Evolutionary conservation across 805 yeast species (phyloP), one percentile per base, ranked within the genome.

Genomic region (Kodamaea neixiangensis): DNA sequence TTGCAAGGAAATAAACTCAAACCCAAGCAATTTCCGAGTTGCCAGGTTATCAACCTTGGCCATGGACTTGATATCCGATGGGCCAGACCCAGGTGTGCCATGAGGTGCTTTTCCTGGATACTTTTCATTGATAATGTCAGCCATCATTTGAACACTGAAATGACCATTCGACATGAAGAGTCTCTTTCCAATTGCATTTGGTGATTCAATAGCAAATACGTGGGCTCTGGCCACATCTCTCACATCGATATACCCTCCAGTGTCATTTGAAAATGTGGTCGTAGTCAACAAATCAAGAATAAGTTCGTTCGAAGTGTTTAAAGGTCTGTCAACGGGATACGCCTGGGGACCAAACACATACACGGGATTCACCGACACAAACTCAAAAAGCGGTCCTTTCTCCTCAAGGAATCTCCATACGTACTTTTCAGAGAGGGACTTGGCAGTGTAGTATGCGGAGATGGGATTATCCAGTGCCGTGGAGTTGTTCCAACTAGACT

Each of bases 391-490:
- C 20, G 15, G 34, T 15, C 44, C 34, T 11, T 51, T 18, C 3
- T 37, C 38, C 18, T 50, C 45, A 14, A 56, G 44, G 52, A 49
- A 58, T 18, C 58, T 51, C 67, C 68, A 62, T 1, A 64, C 67
- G 43, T 54, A 52, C 51, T 63, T 62, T 50, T 64, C 68, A 2
- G 67, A 63, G 48, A 60, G 63, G 9, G 65, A 52, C 54, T 64
- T 64, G 51, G 67, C 69, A 1, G 74, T 76, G 53, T 72, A 73
- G 54, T 73, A 73, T 7, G 76, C 78, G 10, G 67, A 60, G 40
- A 72, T 55, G 1, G 73, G 63, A 47, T 72, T 73, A 42, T 66
- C 66, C 17, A 63, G 56, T 3, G 77, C 74, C 42, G 63, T 67
- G 14, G 64, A 50, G 51, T 67, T 54, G 55, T 73, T 73, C 77